Conservation (phyloP, 768 basidiomycete species). For the Tephrocybe rancida region DNA sequence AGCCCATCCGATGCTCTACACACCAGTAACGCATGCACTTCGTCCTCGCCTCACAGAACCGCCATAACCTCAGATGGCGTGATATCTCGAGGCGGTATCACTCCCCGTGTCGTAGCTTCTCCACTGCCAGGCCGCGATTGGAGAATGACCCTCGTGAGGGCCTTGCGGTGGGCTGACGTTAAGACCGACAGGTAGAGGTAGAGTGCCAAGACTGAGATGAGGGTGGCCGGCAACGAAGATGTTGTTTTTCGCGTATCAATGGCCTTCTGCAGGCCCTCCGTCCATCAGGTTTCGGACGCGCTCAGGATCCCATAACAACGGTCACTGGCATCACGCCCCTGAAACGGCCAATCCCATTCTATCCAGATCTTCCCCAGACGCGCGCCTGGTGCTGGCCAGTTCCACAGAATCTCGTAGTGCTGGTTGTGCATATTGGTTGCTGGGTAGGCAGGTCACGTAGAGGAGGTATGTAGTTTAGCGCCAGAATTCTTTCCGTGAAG, state of each 20-base stretch:
- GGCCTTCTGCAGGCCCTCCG: neutral
- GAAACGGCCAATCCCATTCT: too few species aligned
- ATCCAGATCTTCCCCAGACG: neutral
- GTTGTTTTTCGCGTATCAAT: neutral
- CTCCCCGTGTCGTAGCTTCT: too few species aligned
- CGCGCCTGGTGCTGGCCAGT: neutral
- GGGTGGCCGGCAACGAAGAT: neutral
- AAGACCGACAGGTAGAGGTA: neutral
- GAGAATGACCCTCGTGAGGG: too few species aligned
- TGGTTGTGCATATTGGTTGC: neutral
- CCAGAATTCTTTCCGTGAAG: neutral
- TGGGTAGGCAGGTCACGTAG: neutral
- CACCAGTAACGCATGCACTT: too few species aligned
- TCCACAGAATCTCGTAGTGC: neutral
- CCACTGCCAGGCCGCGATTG: too few species aligned
- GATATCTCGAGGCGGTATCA: too few species aligned
- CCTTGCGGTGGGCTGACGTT: neutral
- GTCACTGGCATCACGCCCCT: too few species aligned
- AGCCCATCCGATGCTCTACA: too few species aligned
- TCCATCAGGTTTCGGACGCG: neutral
- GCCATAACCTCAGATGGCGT: too few species aligned
- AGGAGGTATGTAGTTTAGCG: neutral
- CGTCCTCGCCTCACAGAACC: too few species aligned
- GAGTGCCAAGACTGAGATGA: neutral
- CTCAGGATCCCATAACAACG: too few species aligned